Base-by-base conservation (phyloP, 2,329 filamentous ascomycete genomes). In the Coniochaeta sp. region DNA sequence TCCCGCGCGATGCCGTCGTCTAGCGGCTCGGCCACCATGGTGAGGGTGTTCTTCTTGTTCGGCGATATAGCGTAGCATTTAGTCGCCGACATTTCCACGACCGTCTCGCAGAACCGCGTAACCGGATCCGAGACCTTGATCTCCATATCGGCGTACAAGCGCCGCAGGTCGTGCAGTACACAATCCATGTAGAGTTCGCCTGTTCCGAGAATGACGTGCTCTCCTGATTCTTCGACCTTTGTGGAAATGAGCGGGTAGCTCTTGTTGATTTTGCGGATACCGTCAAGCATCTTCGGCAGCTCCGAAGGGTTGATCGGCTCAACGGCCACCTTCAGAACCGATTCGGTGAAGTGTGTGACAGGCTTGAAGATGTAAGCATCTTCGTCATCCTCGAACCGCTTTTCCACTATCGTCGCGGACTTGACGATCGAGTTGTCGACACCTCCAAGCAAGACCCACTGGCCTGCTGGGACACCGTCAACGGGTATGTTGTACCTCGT, bases 161-260 rank as follows among this genome's bases (percentile, higher is more conserved):
- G 85, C 59, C 95, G 89, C 55, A 99, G 81, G 71, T 99, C 95
- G 73, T 99, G 95, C 54, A 99, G 81, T 3, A 99, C 93, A 69
- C 95, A 99, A 73, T 99, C 95, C 93, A 99, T 98, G 78, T 99
- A 99, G n/a, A 99, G 81, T 73, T 99, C 95, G 62, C 95, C 95
- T 0, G 95, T 99, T 26, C 95, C 95, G 5, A 99, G 84, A 55
- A 99, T 83, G 65, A 99, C 89, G 71, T 99, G 95, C 74, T 99
- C 95, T 58, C 95, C 95, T 1, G 92, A 97, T 75, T 99, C 95
- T 73, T 99, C 95, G 3, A 99, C 95, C 73, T 98, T 98, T 5
- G 95, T 99, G 14, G 90, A 91, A 67, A 98, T 90, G 28, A 99
- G 82, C 33, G 95, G 95, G 68, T 98, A 99, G 68, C 91, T 96